Base-by-base conservation (phyloP, 164 flowering plant genomes). In the Sextonia rubra region DNA sequence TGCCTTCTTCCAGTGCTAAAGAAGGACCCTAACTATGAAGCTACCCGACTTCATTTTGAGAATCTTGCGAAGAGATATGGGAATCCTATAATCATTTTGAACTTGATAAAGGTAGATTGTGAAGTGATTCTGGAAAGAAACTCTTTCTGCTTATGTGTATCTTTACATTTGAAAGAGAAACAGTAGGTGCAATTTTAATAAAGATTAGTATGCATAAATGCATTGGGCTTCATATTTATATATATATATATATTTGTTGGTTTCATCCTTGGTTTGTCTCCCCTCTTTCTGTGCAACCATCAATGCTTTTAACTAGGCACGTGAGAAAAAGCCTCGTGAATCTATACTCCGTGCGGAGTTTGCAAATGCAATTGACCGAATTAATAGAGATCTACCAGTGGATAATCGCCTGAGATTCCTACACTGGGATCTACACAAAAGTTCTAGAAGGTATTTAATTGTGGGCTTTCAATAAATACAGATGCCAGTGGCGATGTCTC, bases 51-150 rank as follows among this genome's bases (percentile, higher is more conserved):
- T 75, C 99, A 96, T 78, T 96, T 96, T 82, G 90, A 91, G 77
- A 92, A 93, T 85, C 96, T 96, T 76, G 90, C 71, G 17, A 81
- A 80, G 81, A 88, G 99, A 92, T 96, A 96, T 81, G 97, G 97
- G 44, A 89, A 89, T 77, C 98, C 96, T 22, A 88, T 96, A 47
- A 89, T 92, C 62, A 86, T 96, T 29, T 82, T 93, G 79, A 93
- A 93, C 82, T 83, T 96, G 81, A 90, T 96, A 72, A 96, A 92
- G 99, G 99, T 92, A 81, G 29, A 76, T 18, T 64, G 29, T 76
- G 27, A 56, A 32, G 1, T 61, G 25, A 63, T 44, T 58, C 56
- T 56, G 58, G 22, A 24, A 55, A 52, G n/a, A 52, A 52, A 2
- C n/a, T 12, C 58, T 52, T 12, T 23, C 18, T 69, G 3, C 52